A percentile compares a stretch with the other conserved stretches of the same genome.
Evolutionary conservation across 2,329 filamentous ascomycete species (phyloP).

Genomic region (Diaporthe sp.): DNA sequence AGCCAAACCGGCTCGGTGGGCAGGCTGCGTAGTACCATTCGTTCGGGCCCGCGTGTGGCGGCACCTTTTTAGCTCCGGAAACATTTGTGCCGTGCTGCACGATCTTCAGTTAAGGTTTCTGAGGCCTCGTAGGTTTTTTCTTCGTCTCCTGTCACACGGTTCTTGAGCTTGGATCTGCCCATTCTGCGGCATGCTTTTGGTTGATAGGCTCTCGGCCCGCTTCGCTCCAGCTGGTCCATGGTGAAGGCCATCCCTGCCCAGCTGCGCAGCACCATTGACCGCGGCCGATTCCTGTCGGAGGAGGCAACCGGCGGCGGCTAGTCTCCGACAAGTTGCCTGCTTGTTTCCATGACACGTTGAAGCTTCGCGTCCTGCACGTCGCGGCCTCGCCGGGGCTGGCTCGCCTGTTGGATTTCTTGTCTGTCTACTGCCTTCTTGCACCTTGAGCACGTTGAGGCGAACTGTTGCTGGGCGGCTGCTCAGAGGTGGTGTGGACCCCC

Average conservation of each 20-base stretch:
- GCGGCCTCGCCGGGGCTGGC: neutral
- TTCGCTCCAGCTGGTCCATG: too few species aligned
- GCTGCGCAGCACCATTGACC: neutral
- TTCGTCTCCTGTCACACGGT: neutral
- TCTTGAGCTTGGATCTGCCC: neutral
- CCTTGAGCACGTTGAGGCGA: neutral
- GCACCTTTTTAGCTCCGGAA: conserved; percentile 8
- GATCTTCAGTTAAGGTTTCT: neutral
- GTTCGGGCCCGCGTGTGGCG: conserved; percentile 14
- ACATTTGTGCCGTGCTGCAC: conserved; percentile 10
- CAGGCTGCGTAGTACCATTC: neutral
- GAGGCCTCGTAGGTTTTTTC: neutral
- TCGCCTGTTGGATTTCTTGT: neutral
- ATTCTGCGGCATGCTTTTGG: neutral
- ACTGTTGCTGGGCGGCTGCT: neutral
- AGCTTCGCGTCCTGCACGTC: neutral
- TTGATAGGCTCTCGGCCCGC: neutral
- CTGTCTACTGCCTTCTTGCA: neutral
- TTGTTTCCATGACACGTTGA: neutral
- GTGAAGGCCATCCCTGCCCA: conserved; percentile 3
- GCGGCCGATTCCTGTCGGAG: neutral
- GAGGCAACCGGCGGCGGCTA: too few species aligned
- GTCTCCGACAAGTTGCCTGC: neutral
- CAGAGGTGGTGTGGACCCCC: conserved; percentile 7
- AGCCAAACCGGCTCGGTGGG: conserved; percentile 19